Evolutionary conservation across 495 filamentous ascomycete species (phyloP).

Genomic region (Aspergillus sparsus): DNA sequence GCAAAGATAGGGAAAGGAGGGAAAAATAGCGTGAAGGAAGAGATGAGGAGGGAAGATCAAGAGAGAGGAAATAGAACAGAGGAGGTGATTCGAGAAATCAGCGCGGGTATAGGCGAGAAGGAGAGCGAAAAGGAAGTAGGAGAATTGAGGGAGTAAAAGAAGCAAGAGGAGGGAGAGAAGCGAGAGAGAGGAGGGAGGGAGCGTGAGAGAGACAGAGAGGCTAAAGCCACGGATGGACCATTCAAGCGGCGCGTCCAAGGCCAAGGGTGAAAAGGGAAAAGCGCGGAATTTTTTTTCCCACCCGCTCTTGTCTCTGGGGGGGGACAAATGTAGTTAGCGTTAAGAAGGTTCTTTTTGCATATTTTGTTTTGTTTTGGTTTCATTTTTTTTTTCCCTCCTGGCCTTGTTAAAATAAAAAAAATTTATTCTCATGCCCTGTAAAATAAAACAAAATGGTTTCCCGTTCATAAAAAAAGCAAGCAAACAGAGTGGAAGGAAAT

Average conservation of each 20-base stretch:
- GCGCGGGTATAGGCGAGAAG: conserved; percentile 28
- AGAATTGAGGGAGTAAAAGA: conserved; percentile 21
- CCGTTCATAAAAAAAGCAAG: conserved; percentile 5
- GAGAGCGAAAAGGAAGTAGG: conserved; percentile 19
- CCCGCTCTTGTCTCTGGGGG: conserved; percentile 26
- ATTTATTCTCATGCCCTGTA: background rate
- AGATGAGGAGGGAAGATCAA: conserved; percentile 27
- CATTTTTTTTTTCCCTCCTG: conserved; percentile 1
- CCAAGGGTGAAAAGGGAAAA: conserved; percentile 37
- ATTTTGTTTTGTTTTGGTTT: background rate
- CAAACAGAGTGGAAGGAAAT: conserved; percentile 5
- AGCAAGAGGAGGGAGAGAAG: conserved; percentile 21
- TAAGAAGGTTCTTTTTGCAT: background rate
- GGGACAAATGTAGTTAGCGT: conserved; percentile 8
- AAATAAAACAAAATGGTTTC: background rate
- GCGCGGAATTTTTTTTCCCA: conserved; percentile 35
- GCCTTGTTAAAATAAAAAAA: background rate
- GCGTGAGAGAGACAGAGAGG: conserved; percentile 26
- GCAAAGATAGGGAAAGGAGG: conserved; percentile 32
- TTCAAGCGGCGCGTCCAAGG: conserved; percentile 33
- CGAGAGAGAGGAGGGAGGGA: conserved; percentile 18
- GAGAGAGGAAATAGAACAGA: conserved; percentile 20
- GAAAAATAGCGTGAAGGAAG: conserved; percentile 31
- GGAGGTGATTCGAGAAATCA: conserved; percentile 22
- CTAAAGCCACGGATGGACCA: conserved; percentile 34